Conservation (phyloP, 2,329 filamentous ascomycete species). For the Alternaria gaisen region DNA sequence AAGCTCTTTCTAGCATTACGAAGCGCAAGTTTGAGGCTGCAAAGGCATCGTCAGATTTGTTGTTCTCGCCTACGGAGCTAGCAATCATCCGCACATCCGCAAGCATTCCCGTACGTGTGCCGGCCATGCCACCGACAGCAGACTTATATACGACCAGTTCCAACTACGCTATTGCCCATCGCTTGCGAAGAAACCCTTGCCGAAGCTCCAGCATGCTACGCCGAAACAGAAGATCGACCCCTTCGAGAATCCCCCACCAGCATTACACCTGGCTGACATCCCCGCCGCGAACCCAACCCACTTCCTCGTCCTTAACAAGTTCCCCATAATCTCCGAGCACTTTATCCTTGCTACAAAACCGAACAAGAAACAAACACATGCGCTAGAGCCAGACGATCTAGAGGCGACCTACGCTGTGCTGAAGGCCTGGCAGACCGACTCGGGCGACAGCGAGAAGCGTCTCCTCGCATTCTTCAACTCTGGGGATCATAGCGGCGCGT, state of each 20-base stretch:
- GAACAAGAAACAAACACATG: slow-evolving; percentile 70
- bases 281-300: slow-evolving; percentile 59
- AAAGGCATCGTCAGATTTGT: slow-evolving; percentile 44
- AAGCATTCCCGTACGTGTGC: slow-evolving; percentile 49
- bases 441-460: slow-evolving; percentile 41
- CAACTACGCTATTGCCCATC: slow-evolving; percentile 76
- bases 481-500: slow-evolving; percentile 72
- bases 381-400: slow-evolving; percentile 69
- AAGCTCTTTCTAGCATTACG: slow-evolving; percentile 49
- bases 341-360: slow-evolving; percentile 74
- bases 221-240: slow-evolving; percentile 60
- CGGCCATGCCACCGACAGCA: slow-evolving; percentile 2
- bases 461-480: slow-evolving; percentile 77
- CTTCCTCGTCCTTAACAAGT: slow-evolving; percentile 77
- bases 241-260: slow-evolving; percentile 67
- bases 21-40: slow-evolving; percentile 50
- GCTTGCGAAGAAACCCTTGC: slow-evolving; percentile 70
- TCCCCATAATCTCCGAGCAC: slow-evolving; percentile 74
- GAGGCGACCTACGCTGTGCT: slow-evolving; percentile 70
- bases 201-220: slow-evolving; percentile 50
- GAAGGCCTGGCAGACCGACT: slow-evolving; percentile 59
- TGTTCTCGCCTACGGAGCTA: slow-evolving; percentile 54
- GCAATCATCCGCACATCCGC: slow-evolving; percentile 49
- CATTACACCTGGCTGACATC: slow-evolving; percentile 65
- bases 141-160: slow-evolving; percentile 61